Percentiles rank a stretch among this genome's conserved stretches.
These are phyloP conservation scores for Mycena chlorophos DNA, from an alignment of 768 basidiomycete species.

Conservation along the genomic window DNA sequence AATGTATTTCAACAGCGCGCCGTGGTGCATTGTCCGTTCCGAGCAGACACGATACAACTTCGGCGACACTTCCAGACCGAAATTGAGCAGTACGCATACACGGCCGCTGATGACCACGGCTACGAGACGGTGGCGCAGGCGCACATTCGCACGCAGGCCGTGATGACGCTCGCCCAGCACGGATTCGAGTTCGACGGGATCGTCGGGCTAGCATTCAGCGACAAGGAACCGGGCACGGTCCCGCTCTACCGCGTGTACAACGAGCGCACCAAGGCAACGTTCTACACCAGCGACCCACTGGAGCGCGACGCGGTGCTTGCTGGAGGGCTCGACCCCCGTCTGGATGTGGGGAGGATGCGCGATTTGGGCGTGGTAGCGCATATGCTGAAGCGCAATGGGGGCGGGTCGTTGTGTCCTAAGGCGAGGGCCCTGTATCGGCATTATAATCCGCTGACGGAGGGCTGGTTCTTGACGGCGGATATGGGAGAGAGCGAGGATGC, in stretches of 20 bases:
- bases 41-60: not conserved
- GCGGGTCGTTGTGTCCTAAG: no score
- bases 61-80: slow-evolving; percentile 10
- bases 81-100: slow-evolving; percentile 6
- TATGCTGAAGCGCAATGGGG: not conserved
- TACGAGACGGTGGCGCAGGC: no score
- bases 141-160: not conserved
- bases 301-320: not conserved
- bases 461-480: slow-evolving; percentile 1
- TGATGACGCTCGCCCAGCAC: not conserved
- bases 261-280: not conserved
- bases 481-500: not conserved
- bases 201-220: not conserved
- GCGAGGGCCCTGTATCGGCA: not conserved
- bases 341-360: not conserved
- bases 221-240: not conserved
- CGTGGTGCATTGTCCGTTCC: not conserved
- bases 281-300: not conserved
- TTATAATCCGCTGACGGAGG: slow-evolving; percentile 1
- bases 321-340: not conserved
- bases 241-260: not conserved
- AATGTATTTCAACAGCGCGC: not conserved
- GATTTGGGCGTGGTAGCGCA: not conserved
- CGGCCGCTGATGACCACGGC: not conserved
- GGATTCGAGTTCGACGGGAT: slow-evolving; percentile 1